A percentile compares a stretch with the other conserved stretches of the same genome.
Evolutionary conservation across 2,329 filamentous ascomycete species (phyloP).

Genomic region (Fusarium sp.): DNA sequence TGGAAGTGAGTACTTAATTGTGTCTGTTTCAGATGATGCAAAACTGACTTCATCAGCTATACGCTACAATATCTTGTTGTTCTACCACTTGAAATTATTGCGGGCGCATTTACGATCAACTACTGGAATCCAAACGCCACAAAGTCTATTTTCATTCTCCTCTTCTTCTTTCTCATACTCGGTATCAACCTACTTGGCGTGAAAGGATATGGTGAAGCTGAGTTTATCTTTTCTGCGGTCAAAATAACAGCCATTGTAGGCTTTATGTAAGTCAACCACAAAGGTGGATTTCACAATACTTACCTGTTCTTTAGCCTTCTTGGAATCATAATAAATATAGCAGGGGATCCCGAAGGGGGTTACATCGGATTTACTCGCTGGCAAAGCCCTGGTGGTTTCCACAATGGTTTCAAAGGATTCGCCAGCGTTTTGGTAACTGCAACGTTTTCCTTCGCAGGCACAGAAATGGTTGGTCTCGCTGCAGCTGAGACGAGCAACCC

Average conservation of each 20-base stretch:
- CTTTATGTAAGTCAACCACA: slow-evolving; percentile 75
- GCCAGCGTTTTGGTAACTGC: slow-evolving; percentile 82
- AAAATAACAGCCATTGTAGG: slow-evolving; percentile 88
- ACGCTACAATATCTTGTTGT: slow-evolving; percentile 88
- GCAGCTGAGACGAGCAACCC: slow-evolving; percentile 83
- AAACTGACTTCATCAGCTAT: slow-evolving; percentile 67
- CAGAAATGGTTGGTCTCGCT: slow-evolving; percentile 80
- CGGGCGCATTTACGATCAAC: slow-evolving; percentile 83
- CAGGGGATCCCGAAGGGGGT: slow-evolving; percentile 76
- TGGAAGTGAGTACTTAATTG: slow-evolving; percentile 74
- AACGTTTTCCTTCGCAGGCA: slow-evolving; percentile 80
- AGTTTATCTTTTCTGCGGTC: slow-evolving; percentile 87
- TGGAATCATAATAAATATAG: slow-evolving; percentile 86
- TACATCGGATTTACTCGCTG: slow-evolving; percentile 87
- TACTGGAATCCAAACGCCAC: slow-evolving; percentile 79
- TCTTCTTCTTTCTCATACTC: slow-evolving; percentile 83
- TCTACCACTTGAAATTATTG: slow-evolving; percentile 86
- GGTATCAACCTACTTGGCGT: slow-evolving; percentile 89
- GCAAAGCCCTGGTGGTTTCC: slow-evolving; percentile 81
- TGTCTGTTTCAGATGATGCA: background rate
- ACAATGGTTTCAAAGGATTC: slow-evolving; percentile 85
- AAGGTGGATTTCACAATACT: slow-evolving; percentile 3
- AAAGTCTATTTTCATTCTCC: slow-evolving; percentile 81
- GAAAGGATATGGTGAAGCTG: slow-evolving; percentile 87
- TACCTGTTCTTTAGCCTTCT: slow-evolving; percentile 71